Percentiles rank a stretch among this genome's conserved stretches.
Evolutionary conservation across 2,329 filamentous ascomycete genomes (phyloP).

Genomic region (Hymenotorrendiella dingleyae): DNA sequence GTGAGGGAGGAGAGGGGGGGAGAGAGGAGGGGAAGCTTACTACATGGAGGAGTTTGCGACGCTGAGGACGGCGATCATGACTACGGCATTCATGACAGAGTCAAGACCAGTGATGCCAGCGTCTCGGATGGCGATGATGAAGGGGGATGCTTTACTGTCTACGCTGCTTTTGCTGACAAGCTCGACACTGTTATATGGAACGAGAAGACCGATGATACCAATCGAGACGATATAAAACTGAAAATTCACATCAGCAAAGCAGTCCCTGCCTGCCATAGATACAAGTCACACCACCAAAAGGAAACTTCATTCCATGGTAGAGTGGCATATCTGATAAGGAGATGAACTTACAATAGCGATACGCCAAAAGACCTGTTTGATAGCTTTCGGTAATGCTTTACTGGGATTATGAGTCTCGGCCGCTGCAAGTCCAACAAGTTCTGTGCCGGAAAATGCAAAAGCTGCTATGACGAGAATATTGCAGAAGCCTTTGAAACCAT

Average conservation of each 20-base stretch:
- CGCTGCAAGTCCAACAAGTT: conserved; percentile 70
- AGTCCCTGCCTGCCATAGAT: no score
- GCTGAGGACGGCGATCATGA: conserved; percentile 82
- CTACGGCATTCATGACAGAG: conserved; percentile 88
- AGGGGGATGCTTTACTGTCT: conserved; percentile 75
- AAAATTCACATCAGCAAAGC: no score
- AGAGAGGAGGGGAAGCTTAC: conserved; percentile 6
- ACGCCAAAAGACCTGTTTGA: conserved; percentile 97
- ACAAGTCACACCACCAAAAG: no score
- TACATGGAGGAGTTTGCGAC: conserved; percentile 92
- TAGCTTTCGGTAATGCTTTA: conserved; percentile 75
- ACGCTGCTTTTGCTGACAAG: conserved; percentile 56
- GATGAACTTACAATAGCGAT: conserved; percentile 58
- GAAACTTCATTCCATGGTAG: no score
- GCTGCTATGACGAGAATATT: conserved; percentile 71
- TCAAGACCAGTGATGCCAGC: conserved; percentile 77
- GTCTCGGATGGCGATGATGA: conserved; percentile 86
- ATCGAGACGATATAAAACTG: conserved; percentile 81
- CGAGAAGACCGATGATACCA: conserved; percentile 73
- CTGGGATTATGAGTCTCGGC: conserved; percentile 75
- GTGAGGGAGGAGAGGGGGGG: background rate
- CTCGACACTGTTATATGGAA: conserved; percentile 61
- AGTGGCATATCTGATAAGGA: background rate
- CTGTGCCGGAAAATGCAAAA: conserved; percentile 72
- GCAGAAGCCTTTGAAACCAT: conserved; percentile 76